phyloP scores from a whole-genome alignment of 305 asterid genomes.

The Fraxinus angustifolia region DNA sequence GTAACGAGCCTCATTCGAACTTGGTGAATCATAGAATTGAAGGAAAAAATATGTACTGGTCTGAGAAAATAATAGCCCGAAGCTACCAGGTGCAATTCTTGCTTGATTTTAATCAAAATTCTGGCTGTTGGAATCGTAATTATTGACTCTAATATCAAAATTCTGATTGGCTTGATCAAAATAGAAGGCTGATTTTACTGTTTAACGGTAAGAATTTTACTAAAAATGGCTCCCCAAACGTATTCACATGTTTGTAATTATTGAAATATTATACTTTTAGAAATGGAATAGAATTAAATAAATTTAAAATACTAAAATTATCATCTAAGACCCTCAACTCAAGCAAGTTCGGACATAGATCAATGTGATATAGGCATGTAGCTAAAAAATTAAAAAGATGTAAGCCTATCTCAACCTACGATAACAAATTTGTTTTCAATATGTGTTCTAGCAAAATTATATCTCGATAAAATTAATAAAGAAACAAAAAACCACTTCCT shows the following conservation, averaged over 20 bases:
- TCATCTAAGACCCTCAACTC: neutral
- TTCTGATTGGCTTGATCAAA: no score
- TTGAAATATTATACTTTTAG: neutral
- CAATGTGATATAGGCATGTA: neutral
- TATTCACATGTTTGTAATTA: neutral
- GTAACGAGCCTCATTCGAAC: neutral
- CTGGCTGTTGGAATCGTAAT: no score
- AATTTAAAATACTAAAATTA: neutral
- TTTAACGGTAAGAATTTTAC: no score
- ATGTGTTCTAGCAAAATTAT: neutral
- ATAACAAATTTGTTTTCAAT: neutral
- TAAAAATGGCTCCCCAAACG: no score
- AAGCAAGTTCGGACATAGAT: neutral
- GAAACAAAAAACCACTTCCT: neutral
- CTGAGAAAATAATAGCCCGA: no score
- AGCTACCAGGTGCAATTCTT: no score
- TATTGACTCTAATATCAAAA: no score
- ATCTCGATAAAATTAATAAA: neutral
- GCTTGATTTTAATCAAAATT: no score
- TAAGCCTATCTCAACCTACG: neutral
- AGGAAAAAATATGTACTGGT: neutral
- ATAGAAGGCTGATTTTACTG: no score
- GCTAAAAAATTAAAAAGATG: no score
- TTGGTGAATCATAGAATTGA: neutral
- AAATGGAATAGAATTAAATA: neutral